These are phyloP conservation scores for Ophiostoma himal-ulmi DNA, from an alignment of 2,329 filamentous ascomycete genomes.

Conservation along the genomic window DNA sequence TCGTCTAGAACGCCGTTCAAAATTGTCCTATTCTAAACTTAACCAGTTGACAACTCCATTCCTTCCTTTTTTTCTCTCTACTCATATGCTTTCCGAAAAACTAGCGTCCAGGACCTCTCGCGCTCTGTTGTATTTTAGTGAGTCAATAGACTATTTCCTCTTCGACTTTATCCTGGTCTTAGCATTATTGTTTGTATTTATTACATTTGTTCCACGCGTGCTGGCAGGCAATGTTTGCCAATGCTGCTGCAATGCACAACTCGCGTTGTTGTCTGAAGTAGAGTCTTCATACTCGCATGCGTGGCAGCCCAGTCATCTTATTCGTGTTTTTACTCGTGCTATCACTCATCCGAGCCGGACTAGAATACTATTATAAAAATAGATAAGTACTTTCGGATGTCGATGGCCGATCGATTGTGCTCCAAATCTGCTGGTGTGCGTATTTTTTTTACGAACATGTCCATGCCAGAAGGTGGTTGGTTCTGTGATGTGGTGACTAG, in stretches of 20 bases:
- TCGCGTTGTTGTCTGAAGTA: background rate
- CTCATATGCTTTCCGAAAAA: background rate
- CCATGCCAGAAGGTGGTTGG: slow-evolving; percentile 3
- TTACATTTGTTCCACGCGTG: background rate
- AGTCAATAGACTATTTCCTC: background rate
- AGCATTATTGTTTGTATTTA: background rate
- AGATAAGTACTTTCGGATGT: background rate
- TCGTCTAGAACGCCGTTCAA: background rate
- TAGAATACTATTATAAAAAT: background rate
- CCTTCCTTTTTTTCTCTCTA: background rate
- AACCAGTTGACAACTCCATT: slow-evolving; percentile 8
- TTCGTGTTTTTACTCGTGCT: background rate
- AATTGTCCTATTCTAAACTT: background rate
- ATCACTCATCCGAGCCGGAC: background rate
- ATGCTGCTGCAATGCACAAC: background rate
- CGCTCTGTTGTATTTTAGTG: background rate
- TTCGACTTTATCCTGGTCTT: background rate
- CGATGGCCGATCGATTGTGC: background rate
- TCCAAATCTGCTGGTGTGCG: background rate
- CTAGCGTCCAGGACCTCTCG: background rate
- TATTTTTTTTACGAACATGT: background rate
- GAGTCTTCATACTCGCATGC: background rate
- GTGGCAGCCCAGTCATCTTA: background rate
- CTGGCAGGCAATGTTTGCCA: slow-evolving; percentile 5
- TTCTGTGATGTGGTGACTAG: background rate